phyloP scores from a whole-genome alignment of 345 rosid genomes.

The Nasturtium officinale region DNA sequence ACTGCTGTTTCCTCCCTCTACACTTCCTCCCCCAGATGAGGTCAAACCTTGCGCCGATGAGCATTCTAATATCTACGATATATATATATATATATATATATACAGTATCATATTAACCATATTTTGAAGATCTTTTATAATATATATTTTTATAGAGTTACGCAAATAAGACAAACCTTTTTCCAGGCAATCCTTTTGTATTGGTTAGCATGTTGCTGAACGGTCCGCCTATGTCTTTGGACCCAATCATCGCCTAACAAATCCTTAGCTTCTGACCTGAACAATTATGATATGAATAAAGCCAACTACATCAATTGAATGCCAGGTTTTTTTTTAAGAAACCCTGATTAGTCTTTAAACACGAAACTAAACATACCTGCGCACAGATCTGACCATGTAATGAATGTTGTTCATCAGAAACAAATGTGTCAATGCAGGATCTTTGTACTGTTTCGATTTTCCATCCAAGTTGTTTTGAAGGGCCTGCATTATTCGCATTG shows the following conservation, averaged over 20 bases:
- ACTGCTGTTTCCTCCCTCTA: conserved; percentile 76
- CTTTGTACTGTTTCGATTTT: conserved; percentile 93
- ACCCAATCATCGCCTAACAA: conserved; percentile 99
- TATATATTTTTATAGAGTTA: not conserved
- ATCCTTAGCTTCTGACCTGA: conserved; percentile 98
- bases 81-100: not conserved
- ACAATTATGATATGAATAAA: conserved; percentile 24
- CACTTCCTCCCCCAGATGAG: conserved; percentile 91
- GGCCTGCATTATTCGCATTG: conserved; percentile 98
- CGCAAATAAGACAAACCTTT: conserved; percentile 56
- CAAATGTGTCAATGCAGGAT: conserved; percentile 84
- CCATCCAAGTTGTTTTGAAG: conserved; percentile 96
- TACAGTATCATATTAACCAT: not conserved
- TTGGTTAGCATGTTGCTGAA: conserved; percentile 97
- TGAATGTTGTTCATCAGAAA: conserved; percentile 98
- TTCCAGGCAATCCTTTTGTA: conserved; percentile 94
- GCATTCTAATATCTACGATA: conserved; percentile 71
- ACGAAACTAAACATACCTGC: conserved; percentile 61
- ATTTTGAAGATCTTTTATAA: not conserved
- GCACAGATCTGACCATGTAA: conserved; percentile 99
- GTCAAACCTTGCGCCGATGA: conserved; percentile 87
- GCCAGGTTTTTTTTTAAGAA: not conserved
- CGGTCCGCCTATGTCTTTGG: conserved; percentile 92
- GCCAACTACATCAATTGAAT: not conserved
- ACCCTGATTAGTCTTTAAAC: conserved; percentile 2